Evolutionary conservation across 2,329 filamentous ascomycete genomes (phyloP).

Genomic region (Monosporascus sp.): DNA sequence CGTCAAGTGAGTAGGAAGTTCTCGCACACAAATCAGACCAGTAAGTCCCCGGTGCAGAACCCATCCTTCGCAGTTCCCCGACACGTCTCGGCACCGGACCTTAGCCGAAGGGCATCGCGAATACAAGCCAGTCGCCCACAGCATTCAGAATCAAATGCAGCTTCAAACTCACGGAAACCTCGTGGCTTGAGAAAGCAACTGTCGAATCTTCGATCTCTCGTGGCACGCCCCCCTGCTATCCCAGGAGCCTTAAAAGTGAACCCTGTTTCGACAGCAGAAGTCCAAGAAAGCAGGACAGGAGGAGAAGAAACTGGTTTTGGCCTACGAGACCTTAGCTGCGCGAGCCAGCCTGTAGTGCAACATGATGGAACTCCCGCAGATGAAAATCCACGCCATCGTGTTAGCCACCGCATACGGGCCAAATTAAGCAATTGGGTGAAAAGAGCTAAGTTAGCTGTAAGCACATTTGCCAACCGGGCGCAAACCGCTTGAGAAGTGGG

Average conservation of each 20-base stretch:
- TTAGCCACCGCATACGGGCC: not conserved
- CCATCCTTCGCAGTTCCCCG: not conserved
- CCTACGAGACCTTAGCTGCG: not conserved
- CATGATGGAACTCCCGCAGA: not conserved
- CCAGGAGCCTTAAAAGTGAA: not conserved
- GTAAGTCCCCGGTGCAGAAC: not conserved
- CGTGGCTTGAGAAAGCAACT: constrained; percentile 19
- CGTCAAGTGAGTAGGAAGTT: constrained; percentile 10
- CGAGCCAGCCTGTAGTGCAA: not conserved
- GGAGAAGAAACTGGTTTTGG: not conserved
- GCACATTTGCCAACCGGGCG: no score
- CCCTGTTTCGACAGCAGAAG: not conserved
- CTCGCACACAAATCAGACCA: constrained; percentile 2
- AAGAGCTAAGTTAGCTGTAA: no score
- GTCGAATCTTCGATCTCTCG: constrained; percentile 18
- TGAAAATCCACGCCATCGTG: not conserved
- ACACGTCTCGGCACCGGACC: not conserved
- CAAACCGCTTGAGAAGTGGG: no score
- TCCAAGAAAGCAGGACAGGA: no score
- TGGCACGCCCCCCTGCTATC: constrained; percentile 5
- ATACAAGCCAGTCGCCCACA: constrained; percentile 3
- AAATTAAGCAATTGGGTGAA: not conserved
- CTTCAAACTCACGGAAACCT: constrained; percentile 6
- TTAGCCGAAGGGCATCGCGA: constrained; percentile 2
- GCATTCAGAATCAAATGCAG: constrained; percentile 1